Evolutionary conservation across 2,329 filamentous ascomycete species (phyloP).

Genomic region (Lomentospora prolificans): DNA sequence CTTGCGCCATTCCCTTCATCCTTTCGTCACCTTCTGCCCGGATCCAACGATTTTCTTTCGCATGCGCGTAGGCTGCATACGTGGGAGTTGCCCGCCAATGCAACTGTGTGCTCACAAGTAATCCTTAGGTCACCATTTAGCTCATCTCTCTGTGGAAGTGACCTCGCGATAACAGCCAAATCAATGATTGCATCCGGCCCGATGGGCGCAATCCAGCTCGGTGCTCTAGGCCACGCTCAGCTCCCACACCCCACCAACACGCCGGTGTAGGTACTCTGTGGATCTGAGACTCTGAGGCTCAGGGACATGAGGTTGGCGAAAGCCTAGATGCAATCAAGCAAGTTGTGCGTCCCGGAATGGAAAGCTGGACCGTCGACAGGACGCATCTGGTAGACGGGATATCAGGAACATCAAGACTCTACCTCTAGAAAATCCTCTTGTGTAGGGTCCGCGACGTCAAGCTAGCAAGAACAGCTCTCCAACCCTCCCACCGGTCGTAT

Average conservation of each 20-base stretch:
- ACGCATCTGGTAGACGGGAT: not conserved
- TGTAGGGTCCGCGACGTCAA: not conserved
- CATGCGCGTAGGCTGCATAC: not conserved
- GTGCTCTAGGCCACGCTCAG: not conserved
- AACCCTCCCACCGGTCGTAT: not conserved
- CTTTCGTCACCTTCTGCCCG: not conserved
- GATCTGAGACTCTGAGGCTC: not conserved
- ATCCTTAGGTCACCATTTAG: not conserved
- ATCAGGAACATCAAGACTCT: not conserved
- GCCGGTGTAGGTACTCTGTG: no score
- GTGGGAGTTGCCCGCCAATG: not conserved
- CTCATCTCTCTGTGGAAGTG: not conserved
- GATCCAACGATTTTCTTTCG: not conserved
- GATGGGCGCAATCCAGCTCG: not conserved
- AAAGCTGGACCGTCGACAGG: not conserved
- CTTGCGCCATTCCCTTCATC: not conserved
- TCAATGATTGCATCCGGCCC: not conserved
- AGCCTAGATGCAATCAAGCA: not conserved
- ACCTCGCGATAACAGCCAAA: not conserved
- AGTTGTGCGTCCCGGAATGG: constrained; percentile 1
- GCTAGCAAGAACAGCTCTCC: not conserved
- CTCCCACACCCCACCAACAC: not conserved
- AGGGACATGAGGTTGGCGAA: not conserved
- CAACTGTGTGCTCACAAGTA: not conserved
- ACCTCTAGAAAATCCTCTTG: not conserved